A percentile compares a stretch with the other conserved stretches of the same genome.
Evolutionary conservation across 345 rosid species (phyloP).

Genomic region (Ceriops decandra): DNA sequence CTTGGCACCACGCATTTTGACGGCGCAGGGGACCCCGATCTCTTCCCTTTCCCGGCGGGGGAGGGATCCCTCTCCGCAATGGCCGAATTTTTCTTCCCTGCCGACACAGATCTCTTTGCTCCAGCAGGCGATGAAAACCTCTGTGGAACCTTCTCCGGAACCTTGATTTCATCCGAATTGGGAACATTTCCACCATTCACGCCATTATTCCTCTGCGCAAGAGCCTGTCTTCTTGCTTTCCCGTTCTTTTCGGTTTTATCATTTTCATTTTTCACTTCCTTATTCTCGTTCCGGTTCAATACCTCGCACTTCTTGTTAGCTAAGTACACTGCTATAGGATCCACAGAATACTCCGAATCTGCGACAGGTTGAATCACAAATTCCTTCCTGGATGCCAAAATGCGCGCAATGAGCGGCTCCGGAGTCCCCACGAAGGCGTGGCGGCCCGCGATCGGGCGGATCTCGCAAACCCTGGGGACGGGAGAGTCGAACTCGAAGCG

Average conservation of each 20-base stretch:
- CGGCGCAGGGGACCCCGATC: constrained; percentile 88
- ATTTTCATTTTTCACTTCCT: constrained; percentile 17
- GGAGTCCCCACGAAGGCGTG: constrained; percentile 82
- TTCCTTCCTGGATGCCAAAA: constrained; percentile 67
- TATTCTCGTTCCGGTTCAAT: constrained; percentile 12
- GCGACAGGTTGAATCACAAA: constrained; percentile 87
- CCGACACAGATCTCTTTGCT: constrained; percentile 53
- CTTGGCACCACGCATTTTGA: constrained; percentile 94
- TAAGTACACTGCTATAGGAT: constrained; percentile 71
- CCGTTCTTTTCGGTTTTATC: constrained; percentile 22
- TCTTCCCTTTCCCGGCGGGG: constrained; percentile 61
- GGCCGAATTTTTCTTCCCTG: too few relatives aligned
- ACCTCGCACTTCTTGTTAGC: constrained; percentile 36
- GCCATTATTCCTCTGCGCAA: constrained; percentile 45
- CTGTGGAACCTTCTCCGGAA: constrained; percentile 13
- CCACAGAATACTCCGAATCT: constrained; percentile 63
- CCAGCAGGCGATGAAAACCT: constrained; percentile 83
- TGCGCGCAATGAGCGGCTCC: constrained; percentile 71
- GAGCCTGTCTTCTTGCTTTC: constrained; percentile 43
- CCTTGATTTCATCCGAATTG: constrained; percentile 25
- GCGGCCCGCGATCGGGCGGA: constrained; percentile 90
- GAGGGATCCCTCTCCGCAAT: constrained; percentile 52
- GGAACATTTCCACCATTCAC: neutral
- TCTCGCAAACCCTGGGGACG: constrained; percentile 67
- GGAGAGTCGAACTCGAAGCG: constrained; percentile 82